Percentiles rank a stretch among this genome's conserved stretches.
These are phyloP conservation scores for Colletotrichum sp. DNA, from an alignment of 2,329 filamentous ascomycete genomes.

Conservation along the genomic window DNA sequence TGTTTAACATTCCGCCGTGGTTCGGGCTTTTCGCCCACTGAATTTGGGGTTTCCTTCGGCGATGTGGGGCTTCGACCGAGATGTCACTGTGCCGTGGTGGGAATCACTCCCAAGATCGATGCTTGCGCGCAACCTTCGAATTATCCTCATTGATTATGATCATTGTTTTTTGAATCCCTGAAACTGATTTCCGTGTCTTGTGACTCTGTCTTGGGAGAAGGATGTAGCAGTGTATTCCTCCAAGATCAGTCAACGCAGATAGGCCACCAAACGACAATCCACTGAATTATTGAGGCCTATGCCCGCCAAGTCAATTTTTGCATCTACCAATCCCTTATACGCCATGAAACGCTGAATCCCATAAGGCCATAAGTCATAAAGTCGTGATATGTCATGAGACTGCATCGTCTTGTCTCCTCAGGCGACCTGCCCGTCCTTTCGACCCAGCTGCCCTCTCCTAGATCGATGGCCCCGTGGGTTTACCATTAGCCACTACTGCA, in stretches of 20 bases:
- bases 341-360: background rate
- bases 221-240: background rate
- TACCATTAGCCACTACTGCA: background rate
- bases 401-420: background rate
- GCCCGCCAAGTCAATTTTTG: background rate
- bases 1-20: background rate
- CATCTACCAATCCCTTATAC: background rate
- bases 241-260: background rate
- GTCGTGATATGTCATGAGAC: background rate
- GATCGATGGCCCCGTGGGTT: background rate
- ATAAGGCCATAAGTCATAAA: background rate
- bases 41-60: constrained; percentile 13
- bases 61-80: constrained; percentile 17
- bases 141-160: background rate
- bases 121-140: background rate
- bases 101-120: background rate
- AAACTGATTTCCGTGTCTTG: background rate
- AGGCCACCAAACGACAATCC: background rate
- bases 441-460: background rate
- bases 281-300: background rate
- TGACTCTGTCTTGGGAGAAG: background rate
- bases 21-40: constrained; percentile 12
- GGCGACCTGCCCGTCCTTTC: background rate
- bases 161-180: background rate
- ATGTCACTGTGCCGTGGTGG: background rate